phyloP scores from a whole-genome alignment of 192 early-diverging fungal species.

The Phycomyces blakesleeanus region DNA sequence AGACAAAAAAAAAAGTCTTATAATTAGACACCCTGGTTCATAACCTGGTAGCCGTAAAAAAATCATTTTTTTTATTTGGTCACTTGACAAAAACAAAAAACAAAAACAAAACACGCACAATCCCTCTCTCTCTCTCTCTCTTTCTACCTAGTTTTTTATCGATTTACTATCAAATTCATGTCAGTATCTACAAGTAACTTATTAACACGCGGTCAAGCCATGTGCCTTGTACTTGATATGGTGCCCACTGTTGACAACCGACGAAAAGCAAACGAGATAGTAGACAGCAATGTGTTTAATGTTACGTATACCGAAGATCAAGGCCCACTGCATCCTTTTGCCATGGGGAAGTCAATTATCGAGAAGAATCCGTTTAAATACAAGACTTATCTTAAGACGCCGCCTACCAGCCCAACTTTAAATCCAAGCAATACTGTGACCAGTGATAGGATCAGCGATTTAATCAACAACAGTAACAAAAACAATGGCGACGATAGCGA shows the following conservation, averaged over 20 bases:
- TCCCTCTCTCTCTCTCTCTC: slow-evolving; percentile 7
- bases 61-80: slow-evolving; percentile 3
- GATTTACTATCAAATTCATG: slow-evolving; percentile 4
- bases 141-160: not conserved
- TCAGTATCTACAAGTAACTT: not conserved
- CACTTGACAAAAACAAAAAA: not conserved
- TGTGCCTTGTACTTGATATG: slow-evolving; percentile 11
- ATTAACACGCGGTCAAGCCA: slow-evolving; percentile 14
- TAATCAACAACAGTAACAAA: not conserved
- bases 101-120: slow-evolving; percentile 1
- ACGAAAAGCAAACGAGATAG: slow-evolving; percentile 5
- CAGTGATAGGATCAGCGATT: not conserved
- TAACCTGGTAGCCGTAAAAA: not conserved
- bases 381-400: slow-evolving; percentile 6
- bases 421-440: slow-evolving; percentile 5
- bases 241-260: slow-evolving; percentile 4
- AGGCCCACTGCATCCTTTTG: slow-evolving; percentile 7
- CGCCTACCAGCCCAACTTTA: slow-evolving; percentile 7
- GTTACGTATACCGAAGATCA: slow-evolving; percentile 4
- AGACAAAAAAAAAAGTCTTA: slow-evolving; percentile 8
- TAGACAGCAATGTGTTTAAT: slow-evolving; percentile 5
- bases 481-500: not conserved
- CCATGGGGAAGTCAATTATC: slow-evolving; percentile 6
- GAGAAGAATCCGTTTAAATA: slow-evolving; percentile 3
- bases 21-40: too few species aligned